Percentiles rank a stretch among this genome's conserved stretches.
Conservation (phyloP, 345 rosid genomes). For the Reutealis trisperma region DNA sequence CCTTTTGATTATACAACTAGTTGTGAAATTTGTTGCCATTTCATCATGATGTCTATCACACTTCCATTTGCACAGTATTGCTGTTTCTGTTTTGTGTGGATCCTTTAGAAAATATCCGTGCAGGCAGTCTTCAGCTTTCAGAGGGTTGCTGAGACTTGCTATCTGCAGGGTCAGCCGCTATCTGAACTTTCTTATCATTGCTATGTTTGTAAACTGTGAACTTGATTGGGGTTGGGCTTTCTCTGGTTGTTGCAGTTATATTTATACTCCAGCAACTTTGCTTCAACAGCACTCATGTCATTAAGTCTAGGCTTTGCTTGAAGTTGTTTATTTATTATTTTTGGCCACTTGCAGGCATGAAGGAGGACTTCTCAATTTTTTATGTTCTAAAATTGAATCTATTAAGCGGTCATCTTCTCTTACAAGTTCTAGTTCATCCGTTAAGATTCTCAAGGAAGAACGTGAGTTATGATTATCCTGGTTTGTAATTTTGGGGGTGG, state of each 20-base stretch:
- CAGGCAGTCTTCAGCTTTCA: background rate
- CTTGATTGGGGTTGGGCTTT: background rate
- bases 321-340: background rate
- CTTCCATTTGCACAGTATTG: too few species aligned
- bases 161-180: background rate
- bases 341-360: slow-evolving; percentile 58
- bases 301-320: background rate
- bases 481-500: background rate
- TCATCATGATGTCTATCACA: too few species aligned
- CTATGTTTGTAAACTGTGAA: background rate
- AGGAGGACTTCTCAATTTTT: slow-evolving; percentile 73
- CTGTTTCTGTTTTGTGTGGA: background rate
- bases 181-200: background rate
- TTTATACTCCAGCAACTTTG: background rate
- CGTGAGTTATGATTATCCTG: slow-evolving; percentile 45
- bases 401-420: slow-evolving; percentile 35
- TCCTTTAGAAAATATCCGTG: background rate
- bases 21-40: too few species aligned
- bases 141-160: background rate
- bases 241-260: background rate
- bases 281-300: background rate
- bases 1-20: background rate
- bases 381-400: slow-evolving; percentile 47
- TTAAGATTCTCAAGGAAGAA: slow-evolving; percentile 55
- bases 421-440: slow-evolving; percentile 35